Base-by-base conservation (phyloP, 139 green algal genomes). In the Asterochloris sp. region DNA sequence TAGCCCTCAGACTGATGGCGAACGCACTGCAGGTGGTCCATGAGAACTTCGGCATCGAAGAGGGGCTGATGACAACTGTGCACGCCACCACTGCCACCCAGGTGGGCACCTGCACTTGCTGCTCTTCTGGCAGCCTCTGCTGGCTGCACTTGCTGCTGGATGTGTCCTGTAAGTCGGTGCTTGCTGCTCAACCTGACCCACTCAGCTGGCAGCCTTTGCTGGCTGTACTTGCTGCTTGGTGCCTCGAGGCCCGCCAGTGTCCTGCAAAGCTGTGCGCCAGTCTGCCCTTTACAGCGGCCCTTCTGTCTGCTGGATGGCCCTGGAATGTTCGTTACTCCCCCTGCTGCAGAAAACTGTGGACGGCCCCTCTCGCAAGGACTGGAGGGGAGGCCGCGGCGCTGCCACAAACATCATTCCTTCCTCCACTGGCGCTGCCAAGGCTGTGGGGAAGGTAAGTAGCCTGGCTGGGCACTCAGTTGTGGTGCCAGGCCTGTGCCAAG, bases 51-150 rank as follows among this genome's bases (percentile, higher is more conserved):
- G 94, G 94, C 83, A 96, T 97, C 87, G 87, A 91, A 82, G 89
- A 95, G 81, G 94, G 93, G 19, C 91, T 99, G 13, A 99, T 99
- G 96, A 98, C 96, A 79, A 99, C 91, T 83, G 90, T 98, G 90
- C 95, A 99, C 85, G 96, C 96, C 71, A 96, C 94, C 63, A 99
- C 96, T 54, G 96, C 96, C 81, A 99, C 96, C 14, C 96, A 99
- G 86, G 98, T 54, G 38, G 38, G 38, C 38, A 54, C 38, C 38
- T 2, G 6, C 6, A 6, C 38, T 54, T 54, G 38, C 38, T 54
- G 38, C 38, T 54, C 38, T 10, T 54, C 38, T 54, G 38, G 38
- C 38, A 54, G 38, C 38, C 6, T 54, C 4, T 54, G 38, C 2
- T 54, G 38, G 38, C 38, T 54, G 38, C 38, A 54, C 38, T 2